Base-by-base conservation (phyloP, 2,329 filamentous ascomycete genomes). In the Microsporum ferrugineum region DNA sequence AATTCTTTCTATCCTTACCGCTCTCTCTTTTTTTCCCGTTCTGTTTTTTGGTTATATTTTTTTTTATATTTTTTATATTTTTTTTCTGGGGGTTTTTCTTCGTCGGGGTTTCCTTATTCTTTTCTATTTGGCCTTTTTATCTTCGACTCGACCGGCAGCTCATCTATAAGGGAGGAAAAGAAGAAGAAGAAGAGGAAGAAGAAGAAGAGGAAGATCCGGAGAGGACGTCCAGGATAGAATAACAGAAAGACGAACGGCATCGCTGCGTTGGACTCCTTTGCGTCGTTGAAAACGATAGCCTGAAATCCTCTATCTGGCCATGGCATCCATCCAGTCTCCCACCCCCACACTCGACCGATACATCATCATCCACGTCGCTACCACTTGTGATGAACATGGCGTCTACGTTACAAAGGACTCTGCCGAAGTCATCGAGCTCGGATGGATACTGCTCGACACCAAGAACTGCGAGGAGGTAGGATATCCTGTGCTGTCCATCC, bases 331-430 rank as follows among this genome's bases (percentile, higher is more conserved):
- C 66, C 73, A 73, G 70, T 71, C 75, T 65, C 73, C 80, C 79
- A 83, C 84, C 68, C 82, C 86, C 68, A 88, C 88, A 78, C 84
- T 96, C 77, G 94, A 99, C 79, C 89, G 92, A 75, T 99, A 96
- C 78, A 88, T 96, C 67, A 89, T 99, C 71, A 96, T 97, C 75
- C 94, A 99, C 77, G 92, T 97, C 72, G 94, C 94, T 66, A 99
- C 94, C 39, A 99, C 94, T 68, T 99, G 94, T 78, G 94, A 99
- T 76, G 94, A 99, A 76, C 94, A 99, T 78, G 94, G 94, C 65
- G 94, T 99, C 67, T 99, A 99, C 76, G 94, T 99, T 63, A 99
- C 94, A 63, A 97, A 97, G 78, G 94, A 99, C 78, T 97, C 94
- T 63, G 94, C 94, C 65, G 94, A 99, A 80, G 94, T 99, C 67